Percentiles rank a stretch among this genome's conserved stretches.
Evolutionary conservation across 306 rosid genomes (phyloP).

Genomic region (Clitoria ternatea): DNA sequence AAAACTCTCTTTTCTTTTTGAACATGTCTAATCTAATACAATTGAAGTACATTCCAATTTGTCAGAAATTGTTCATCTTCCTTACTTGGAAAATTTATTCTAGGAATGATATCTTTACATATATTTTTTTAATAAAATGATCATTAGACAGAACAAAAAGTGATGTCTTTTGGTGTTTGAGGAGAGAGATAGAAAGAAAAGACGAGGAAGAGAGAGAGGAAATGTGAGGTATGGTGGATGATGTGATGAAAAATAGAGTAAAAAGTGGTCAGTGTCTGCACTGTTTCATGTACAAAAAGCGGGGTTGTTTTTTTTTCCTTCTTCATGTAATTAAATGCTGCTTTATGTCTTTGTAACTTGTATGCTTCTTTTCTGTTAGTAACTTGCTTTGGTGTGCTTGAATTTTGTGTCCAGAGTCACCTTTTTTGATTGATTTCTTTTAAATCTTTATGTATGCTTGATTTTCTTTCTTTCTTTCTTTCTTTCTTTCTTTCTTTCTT

Average conservation of each 20-base stretch:
- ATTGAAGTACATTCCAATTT: neutral
- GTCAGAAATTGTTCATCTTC: constrained; percentile 1
- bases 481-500: neutral
- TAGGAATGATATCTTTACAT: neutral
- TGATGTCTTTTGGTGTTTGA: too few relatives aligned
- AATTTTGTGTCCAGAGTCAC: neutral
- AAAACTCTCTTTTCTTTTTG: neutral
- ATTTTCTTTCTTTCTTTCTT: neutral
- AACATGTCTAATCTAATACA: neutral
- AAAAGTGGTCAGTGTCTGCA: too few relatives aligned
- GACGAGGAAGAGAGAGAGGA: too few relatives aligned
- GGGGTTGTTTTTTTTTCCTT: too few relatives aligned
- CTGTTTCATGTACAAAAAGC: too few relatives aligned
- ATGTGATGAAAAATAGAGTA: too few relatives aligned
- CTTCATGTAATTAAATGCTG: neutral
- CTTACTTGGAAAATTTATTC: neutral
- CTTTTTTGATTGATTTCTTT: neutral
- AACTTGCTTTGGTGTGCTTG: constrained; percentile 1
- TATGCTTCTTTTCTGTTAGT: neutral
- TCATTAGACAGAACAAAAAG: too few relatives aligned
- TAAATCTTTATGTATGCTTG: neutral
- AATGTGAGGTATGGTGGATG: too few relatives aligned
- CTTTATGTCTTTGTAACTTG: constrained; percentile 6
- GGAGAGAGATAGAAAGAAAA: too few relatives aligned
- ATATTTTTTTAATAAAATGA: too few relatives aligned